phyloP scores from a whole-genome alignment of 2,329 filamentous ascomycete species.

The Escovopsis weberi region DNA sequence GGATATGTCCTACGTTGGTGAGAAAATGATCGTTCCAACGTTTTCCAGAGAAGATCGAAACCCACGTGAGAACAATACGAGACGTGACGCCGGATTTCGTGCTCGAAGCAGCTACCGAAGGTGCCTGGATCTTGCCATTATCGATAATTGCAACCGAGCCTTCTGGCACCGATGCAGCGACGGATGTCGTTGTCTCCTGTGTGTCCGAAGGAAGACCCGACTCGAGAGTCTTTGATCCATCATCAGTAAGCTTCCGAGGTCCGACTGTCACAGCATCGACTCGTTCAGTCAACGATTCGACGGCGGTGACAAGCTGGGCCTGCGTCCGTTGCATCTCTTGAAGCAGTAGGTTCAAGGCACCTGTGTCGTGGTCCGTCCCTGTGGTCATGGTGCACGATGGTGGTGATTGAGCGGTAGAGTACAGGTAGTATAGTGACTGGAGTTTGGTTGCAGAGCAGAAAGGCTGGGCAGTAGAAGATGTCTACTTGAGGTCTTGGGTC shows the following conservation, averaged over 20 bases:
- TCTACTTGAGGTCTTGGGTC: too few relatives aligned
- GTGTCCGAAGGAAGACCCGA: neutral
- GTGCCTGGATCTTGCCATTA: slow-evolving; percentile 1
- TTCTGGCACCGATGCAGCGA: neutral
- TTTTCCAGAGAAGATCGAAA: slow-evolving; percentile 5
- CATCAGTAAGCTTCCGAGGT: slow-evolving; percentile 2
- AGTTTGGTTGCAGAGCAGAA: too few relatives aligned
- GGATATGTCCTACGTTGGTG: slow-evolving; percentile 55
- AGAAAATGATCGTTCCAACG: neutral
- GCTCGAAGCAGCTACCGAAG: slow-evolving; percentile 13
- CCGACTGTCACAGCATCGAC: slow-evolving; percentile 8
- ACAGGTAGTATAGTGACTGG: too few relatives aligned
- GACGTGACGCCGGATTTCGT: slow-evolving; percentile 35
- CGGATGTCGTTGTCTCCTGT: neutral
- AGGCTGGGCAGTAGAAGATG: too few relatives aligned
- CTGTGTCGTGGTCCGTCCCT: slow-evolving; percentile 8
- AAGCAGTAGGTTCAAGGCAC: slow-evolving; percentile 15
- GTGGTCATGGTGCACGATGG: slow-evolving; percentile 11
- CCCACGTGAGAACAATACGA: slow-evolving; percentile 40
- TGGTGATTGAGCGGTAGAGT: too few relatives aligned
- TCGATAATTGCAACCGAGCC: neutral
- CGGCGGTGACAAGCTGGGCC: slow-evolving; percentile 23
- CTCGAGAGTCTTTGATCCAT: slow-evolving; percentile 1
- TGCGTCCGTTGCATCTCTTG: slow-evolving; percentile 29
- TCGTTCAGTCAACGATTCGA: slow-evolving; percentile 24